phyloP scores from a whole-genome alignment of 2,329 filamentous ascomycete species.

The Colletotrichum sp. region DNA sequence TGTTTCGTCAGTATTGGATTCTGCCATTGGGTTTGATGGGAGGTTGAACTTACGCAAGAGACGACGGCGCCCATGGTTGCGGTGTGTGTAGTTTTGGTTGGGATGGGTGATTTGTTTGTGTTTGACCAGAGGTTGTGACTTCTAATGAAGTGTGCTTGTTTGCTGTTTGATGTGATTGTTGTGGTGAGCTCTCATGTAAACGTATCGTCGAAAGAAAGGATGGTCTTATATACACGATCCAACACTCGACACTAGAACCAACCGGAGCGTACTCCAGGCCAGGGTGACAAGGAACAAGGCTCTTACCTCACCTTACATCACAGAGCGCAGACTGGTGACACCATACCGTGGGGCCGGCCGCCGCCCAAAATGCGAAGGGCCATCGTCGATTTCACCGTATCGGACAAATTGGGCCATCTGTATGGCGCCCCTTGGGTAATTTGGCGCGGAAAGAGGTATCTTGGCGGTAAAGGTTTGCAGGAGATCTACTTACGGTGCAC shows the following conservation, averaged over 20 bases:
- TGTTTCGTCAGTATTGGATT: background rate
- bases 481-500: conserved; percentile 11
- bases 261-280: background rate
- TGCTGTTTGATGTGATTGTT: background rate
- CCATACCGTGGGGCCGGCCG: background rate
- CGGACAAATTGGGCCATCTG: background rate
- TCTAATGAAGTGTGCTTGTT: background rate
- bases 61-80: conserved; percentile 79
- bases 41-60: conserved; percentile 72
- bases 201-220: background rate
- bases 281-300: background rate
- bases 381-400: background rate
- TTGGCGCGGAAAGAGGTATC: background rate
- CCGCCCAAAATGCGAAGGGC: background rate
- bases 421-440: background rate
- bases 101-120: background rate
- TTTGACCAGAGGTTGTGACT: background rate
- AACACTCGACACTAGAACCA: background rate
- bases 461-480: background rate
- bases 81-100: background rate
- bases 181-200: background rate
- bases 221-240: conserved; percentile 6
- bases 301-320: conserved; percentile 16
- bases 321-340: conserved; percentile 2
- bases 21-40: background rate